Conservation (phyloP, 805 yeast species). For the Millerago galiae region DNA sequence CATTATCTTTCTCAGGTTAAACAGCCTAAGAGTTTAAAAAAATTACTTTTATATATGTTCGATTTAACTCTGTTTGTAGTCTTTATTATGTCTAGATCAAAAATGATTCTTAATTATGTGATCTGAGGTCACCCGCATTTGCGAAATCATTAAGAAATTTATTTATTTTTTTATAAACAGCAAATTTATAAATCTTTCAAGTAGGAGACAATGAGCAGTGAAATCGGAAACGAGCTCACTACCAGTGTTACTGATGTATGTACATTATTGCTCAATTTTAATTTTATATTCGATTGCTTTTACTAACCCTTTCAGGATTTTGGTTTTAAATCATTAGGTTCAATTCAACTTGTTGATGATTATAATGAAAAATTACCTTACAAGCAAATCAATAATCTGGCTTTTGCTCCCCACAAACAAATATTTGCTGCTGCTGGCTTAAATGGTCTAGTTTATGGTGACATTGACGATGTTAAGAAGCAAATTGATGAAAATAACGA, state of each 20-base stretch:
- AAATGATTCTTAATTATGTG: not conserved
- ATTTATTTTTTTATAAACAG: not conserved
- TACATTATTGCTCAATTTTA: not conserved
- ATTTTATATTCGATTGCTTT: not conserved
- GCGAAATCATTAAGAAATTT: not conserved
- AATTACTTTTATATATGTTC: not conserved
- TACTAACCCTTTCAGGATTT: slow-evolving; percentile 27
- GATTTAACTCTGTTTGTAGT: not conserved
- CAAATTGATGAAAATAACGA: slow-evolving; percentile 17
- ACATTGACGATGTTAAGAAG: slow-evolving; percentile 27
- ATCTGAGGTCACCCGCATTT: not conserved
- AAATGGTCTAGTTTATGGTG: slow-evolving; percentile 29
- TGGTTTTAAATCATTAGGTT: slow-evolving; percentile 37
- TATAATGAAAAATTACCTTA: slow-evolving; percentile 31
- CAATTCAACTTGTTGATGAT: slow-evolving; percentile 27
- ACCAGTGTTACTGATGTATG: slow-evolving; percentile 17
- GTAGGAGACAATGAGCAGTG: slow-evolving; percentile 8
- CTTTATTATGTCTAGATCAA: not conserved
- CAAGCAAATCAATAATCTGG: slow-evolving; percentile 30
- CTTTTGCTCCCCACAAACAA: slow-evolving; percentile 27
- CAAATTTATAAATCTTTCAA: not conserved
- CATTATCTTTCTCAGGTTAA: slow-evolving; percentile 88
- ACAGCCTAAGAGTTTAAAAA: not conserved
- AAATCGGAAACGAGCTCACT: slow-evolving; percentile 14
- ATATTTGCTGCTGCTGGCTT: slow-evolving; percentile 35